These are phyloP conservation scores for Gastrolobium villosum DNA, from an alignment of 306 rosid genomes.

Conservation along the genomic window DNA sequence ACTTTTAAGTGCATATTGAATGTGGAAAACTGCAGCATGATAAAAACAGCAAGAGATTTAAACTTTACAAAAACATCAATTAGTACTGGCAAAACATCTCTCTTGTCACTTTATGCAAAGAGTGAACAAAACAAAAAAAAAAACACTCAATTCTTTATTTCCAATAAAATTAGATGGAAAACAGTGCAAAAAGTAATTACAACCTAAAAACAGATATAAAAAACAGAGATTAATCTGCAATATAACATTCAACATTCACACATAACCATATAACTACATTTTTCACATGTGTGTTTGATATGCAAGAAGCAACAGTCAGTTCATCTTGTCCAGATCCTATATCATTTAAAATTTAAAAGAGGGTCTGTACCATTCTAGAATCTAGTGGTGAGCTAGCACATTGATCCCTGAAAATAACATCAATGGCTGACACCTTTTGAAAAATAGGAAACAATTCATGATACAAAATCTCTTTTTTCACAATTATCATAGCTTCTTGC, in stretches of 20 bases:
- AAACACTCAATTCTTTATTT: background rate
- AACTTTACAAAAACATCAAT: too few species aligned
- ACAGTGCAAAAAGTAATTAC: background rate
- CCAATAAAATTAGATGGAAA: conserved; percentile 8
- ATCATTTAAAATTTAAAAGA: background rate
- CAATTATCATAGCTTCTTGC: background rate
- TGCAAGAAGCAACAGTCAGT: background rate
- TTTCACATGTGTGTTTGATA: background rate
- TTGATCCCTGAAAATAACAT: conserved; percentile 17
- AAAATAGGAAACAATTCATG: background rate
- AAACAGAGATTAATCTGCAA: background rate
- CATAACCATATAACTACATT: background rate
- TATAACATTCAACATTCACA: background rate
- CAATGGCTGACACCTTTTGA: background rate
- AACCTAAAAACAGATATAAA: background rate
- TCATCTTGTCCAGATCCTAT: background rate
- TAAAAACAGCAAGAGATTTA: conserved; percentile 22
- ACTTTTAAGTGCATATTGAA: conserved; percentile 26
- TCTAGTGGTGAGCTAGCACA: conserved; percentile 16
- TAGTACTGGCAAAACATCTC: background rate
- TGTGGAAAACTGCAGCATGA: background rate
- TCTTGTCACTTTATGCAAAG: background rate
- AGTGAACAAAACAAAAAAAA: background rate
- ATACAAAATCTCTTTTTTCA: background rate
- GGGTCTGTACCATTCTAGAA: background rate